Conservation (phyloP, 192 early-diverging fungal species). For the Mortierella antarctica region DNA sequence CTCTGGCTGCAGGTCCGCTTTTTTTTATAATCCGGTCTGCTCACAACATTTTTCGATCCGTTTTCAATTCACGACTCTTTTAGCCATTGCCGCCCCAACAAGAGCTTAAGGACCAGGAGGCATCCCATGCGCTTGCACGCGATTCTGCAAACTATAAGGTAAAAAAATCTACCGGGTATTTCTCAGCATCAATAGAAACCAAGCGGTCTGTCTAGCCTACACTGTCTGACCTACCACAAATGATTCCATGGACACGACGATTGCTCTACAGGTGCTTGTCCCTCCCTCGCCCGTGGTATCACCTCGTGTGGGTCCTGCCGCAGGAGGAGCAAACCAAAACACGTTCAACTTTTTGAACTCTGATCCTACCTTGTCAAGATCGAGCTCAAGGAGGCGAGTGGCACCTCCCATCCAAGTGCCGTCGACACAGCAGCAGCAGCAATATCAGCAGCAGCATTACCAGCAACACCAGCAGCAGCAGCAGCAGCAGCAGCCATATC, state of each 20-base stretch:
- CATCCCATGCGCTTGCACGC: constrained; percentile 9
- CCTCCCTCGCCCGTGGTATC: constrained; percentile 39
- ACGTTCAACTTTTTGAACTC: constrained; percentile 47
- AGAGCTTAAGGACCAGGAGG: constrained; percentile 24
- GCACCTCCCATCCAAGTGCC: constrained; percentile 35
- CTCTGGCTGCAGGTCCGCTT: neutral
- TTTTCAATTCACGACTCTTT: neutral
- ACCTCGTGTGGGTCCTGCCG: constrained; percentile 28
- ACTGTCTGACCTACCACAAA: neutral
- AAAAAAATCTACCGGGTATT: neutral
- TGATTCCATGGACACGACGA: neutral
- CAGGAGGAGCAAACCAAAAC: constrained; percentile 5
- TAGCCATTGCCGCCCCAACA: neutral
- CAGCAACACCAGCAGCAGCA: constrained; percentile 7
- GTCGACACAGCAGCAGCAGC: constrained; percentile 1
- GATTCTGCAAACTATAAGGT: constrained; percentile 53
- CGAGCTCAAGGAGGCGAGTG: constrained; percentile 25
- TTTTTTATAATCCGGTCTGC: neutral
- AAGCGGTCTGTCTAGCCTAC: neutral
- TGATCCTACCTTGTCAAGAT: constrained; percentile 40
- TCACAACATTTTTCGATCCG: neutral
- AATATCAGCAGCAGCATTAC: neutral
- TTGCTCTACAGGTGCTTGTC: constrained; percentile 22
- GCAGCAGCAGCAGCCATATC: neutral
- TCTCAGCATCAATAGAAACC: too few species aligned